Conservation (phyloP, 768 basidiomycete genomes). For the Cubamyces sp. region DNA sequence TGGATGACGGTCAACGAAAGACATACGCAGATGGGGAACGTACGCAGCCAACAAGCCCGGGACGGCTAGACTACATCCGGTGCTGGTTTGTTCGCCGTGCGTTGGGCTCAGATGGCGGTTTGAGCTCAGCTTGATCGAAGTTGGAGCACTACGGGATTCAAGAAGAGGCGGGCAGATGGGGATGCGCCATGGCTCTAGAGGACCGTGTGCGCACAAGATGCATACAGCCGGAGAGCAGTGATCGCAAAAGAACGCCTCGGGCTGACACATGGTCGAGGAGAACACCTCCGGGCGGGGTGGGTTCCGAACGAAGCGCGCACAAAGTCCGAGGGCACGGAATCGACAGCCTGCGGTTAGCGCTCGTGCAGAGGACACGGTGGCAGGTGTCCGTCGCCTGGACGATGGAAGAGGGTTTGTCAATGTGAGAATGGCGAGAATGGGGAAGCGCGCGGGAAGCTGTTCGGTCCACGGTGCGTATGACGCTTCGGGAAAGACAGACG, state of each 20-base stretch:
- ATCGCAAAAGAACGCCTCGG: neutral
- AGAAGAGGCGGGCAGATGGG: no score
- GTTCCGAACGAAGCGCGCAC: constrained; percentile 13
- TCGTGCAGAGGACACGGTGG: constrained; percentile 11
- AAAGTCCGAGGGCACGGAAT: constrained; percentile 19
- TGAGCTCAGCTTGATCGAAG: constrained; percentile 5
- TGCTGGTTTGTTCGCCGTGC: neutral
- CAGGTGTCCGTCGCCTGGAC: constrained; percentile 26
- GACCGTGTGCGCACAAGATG: neutral
- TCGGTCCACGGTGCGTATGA: constrained; percentile 12
- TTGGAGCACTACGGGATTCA: no score
- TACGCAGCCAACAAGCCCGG: no score
- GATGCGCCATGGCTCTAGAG: neutral
- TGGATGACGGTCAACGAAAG: neutral
- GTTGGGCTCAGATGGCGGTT: neutral
- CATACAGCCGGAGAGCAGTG: neutral
- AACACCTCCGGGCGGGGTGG: neutral
- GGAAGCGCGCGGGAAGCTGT: constrained; percentile 18
- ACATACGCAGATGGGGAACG: no score
- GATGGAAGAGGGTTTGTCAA: constrained; percentile 14
- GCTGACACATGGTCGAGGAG: constrained; percentile 5
- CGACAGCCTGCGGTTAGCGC: constrained; percentile 3
- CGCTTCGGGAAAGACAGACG: constrained; percentile 16
- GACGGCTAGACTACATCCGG: neutral
- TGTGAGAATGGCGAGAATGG: neutral